Evolutionary conservation across 2,329 filamentous ascomycete genomes (phyloP).

Genomic region (Coniella lustricola): DNA sequence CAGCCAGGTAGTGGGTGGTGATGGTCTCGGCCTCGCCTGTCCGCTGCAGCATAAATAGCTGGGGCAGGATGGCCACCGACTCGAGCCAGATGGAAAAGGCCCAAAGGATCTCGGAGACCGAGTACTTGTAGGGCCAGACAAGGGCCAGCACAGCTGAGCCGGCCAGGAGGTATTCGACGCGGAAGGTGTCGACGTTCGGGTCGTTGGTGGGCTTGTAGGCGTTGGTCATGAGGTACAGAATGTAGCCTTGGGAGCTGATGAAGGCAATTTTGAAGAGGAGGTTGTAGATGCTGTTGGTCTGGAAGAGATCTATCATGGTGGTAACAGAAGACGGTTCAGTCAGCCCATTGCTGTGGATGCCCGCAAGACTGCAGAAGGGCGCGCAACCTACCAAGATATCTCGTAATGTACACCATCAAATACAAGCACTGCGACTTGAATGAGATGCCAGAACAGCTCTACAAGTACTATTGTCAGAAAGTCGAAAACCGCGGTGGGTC

Average conservation of each 20-base stretch:
- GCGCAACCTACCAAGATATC: conserved; percentile 65
- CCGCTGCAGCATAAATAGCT: conserved; percentile 96
- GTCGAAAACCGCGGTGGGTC: too few relatives aligned
- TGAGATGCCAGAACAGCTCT: conserved; percentile 96
- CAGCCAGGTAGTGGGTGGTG: conserved; percentile 95
- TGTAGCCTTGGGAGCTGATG: conserved; percentile 83
- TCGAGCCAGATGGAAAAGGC: conserved; percentile 98
- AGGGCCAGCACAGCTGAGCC: conserved; percentile 73
- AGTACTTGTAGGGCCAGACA: conserved; percentile 81
- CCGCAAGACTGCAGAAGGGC: neutral
- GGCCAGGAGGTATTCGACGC: conserved; percentile 86
- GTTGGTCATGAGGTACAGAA: conserved; percentile 95
- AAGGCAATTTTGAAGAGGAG: conserved; percentile 94
- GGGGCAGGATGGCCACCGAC: conserved; percentile 89
- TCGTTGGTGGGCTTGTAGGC: conserved; percentile 97
- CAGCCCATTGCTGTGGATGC: conserved; percentile 15
- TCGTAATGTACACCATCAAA: conserved; percentile 84
- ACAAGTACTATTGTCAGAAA: conserved; percentile 21
- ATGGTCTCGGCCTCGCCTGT: conserved; percentile 99
- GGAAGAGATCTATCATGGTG: conserved; percentile 65
- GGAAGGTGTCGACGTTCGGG: conserved; percentile 94
- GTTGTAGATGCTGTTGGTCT: conserved; percentile 80
- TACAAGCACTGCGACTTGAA: conserved; percentile 98
- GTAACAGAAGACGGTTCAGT: neutral
- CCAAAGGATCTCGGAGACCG: conserved; percentile 81